phyloP scores from a whole-genome alignment of 163 green algal species.

The Scenedesmus sp. region DNA sequence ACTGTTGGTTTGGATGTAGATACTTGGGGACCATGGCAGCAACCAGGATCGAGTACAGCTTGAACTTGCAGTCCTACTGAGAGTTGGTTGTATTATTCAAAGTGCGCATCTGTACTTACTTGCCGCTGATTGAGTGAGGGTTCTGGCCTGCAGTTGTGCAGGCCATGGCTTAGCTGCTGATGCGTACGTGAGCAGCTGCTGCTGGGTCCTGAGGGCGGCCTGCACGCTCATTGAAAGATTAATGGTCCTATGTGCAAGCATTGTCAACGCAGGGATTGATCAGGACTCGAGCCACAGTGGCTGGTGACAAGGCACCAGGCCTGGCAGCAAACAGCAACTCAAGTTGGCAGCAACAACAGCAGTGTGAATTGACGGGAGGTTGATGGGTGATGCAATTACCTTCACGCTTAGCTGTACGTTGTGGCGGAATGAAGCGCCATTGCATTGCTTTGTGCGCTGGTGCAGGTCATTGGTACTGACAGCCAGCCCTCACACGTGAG shows the following conservation, averaged over 20 bases:
- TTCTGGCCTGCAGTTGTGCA: background rate
- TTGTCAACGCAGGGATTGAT: background rate
- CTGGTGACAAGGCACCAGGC: background rate
- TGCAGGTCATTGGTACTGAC: constrained; percentile 3
- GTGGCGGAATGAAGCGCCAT: background rate
- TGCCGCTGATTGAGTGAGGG: background rate
- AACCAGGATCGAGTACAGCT: background rate
- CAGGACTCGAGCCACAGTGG: background rate
- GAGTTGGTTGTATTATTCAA: background rate
- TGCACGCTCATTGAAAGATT: background rate
- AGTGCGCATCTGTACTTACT: background rate
- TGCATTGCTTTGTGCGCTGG: background rate
- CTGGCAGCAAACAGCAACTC: background rate
- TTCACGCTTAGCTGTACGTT: no score
- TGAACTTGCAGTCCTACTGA: no score
- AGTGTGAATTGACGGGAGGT: background rate
- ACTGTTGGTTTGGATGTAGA: background rate
- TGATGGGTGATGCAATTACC: background rate
- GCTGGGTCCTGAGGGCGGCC: background rate
- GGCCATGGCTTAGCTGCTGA: constrained; percentile 8
- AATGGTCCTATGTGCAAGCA: background rate
- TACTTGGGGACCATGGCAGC: background rate
- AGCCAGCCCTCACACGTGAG: background rate
- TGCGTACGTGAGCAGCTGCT: background rate
- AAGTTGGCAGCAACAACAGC: background rate